phyloP scores from a whole-genome alignment of 257 asterid genomes.

The Misopates orontium region DNA sequence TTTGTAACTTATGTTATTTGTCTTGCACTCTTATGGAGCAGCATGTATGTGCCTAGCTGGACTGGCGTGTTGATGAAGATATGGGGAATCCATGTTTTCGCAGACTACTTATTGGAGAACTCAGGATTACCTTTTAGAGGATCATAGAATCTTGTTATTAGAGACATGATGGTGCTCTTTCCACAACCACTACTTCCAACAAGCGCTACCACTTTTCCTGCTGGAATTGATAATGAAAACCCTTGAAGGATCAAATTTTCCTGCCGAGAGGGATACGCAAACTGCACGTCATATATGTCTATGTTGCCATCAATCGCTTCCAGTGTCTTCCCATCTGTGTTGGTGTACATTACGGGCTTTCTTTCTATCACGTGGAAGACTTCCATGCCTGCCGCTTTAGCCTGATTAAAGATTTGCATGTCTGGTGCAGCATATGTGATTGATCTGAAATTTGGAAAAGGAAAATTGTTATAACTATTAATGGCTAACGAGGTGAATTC shows the following conservation, averaged over 20 bases:
- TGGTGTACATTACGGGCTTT: slow-evolving; percentile 54
- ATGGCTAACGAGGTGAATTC: background rate
- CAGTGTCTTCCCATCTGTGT: slow-evolving; percentile 40
- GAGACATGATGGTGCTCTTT: slow-evolving; percentile 81
- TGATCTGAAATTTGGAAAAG: slow-evolving; percentile 51
- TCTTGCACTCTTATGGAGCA: slow-evolving; percentile 5
- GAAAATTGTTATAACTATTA: background rate
- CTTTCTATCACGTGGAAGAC: slow-evolving; percentile 67
- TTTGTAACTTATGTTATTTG: slow-evolving; percentile 4
- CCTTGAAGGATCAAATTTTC: slow-evolving; percentile 61
- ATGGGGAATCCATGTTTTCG: slow-evolving; percentile 6
- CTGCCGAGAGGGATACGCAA: slow-evolving; percentile 70
- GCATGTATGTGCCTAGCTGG: background rate
- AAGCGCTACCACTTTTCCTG: slow-evolving; percentile 73
- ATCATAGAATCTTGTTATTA: slow-evolving; percentile 68
- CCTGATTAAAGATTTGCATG: slow-evolving; percentile 83
- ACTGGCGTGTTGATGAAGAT: slow-evolving; percentile 4
- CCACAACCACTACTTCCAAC: slow-evolving; percentile 86
- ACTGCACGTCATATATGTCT: slow-evolving; percentile 52
- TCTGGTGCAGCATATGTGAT: slow-evolving; percentile 90
- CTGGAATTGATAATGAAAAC: slow-evolving; percentile 75
- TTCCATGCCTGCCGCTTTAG: slow-evolving; percentile 86
- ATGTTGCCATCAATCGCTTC: slow-evolving; percentile 56
- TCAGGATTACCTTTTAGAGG: slow-evolving; percentile 53
- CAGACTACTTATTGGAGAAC: slow-evolving; percentile 11